Evolutionary conservation across 495 filamentous ascomycete genomes (phyloP).

Genomic region (Annulohypoxylon stygium): DNA sequence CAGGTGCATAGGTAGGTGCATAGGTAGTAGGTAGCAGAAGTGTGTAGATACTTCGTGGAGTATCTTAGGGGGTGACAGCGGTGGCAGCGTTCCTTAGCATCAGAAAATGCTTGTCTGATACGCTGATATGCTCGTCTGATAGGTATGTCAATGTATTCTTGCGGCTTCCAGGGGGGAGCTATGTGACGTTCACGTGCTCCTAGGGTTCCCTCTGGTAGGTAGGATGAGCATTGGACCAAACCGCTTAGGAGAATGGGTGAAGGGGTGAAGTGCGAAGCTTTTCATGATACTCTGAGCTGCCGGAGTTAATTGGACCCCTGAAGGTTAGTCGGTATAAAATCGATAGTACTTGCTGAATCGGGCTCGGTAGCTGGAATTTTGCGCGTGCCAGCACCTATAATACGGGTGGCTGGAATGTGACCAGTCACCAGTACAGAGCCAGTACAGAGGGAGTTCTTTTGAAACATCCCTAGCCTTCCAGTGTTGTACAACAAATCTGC

Average conservation of each 20-base stretch:
- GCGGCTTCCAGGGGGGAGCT: slow-evolving; percentile 5
- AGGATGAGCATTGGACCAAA: slow-evolving; percentile 13
- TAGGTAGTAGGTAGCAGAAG: not conserved
- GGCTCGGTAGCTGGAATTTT: slow-evolving; percentile 21
- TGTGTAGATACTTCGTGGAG: not conserved
- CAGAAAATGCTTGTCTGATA: slow-evolving; percentile 4
- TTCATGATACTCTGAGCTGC: slow-evolving; percentile 4
- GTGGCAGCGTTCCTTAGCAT: not conserved
- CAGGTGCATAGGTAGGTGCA: too few species aligned
- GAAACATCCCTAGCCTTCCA: slow-evolving; percentile 36
- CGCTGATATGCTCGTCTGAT: not conserved
- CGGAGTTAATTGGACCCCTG: slow-evolving; percentile 18
- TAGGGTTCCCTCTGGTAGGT: slow-evolving; percentile 24
- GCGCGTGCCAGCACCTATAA: slow-evolving; percentile 19
- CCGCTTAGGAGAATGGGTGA: not conserved
- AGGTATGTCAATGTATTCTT: not conserved
- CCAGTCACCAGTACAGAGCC: slow-evolving; percentile 28
- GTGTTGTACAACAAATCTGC: slow-evolving; percentile 26
- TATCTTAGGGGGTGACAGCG: slow-evolving; percentile 4
- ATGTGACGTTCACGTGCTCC: slow-evolving; percentile 18
- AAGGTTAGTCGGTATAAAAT: slow-evolving; percentile 13
- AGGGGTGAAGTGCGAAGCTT: slow-evolving; percentile 1
- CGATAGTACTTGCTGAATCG: slow-evolving; percentile 26
- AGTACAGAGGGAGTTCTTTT: slow-evolving; percentile 20
- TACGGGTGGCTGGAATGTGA: slow-evolving; percentile 42